Base-by-base conservation (phyloP, 495 filamentous ascomycete genomes). In the Lineolata rhizophorae region DNA sequence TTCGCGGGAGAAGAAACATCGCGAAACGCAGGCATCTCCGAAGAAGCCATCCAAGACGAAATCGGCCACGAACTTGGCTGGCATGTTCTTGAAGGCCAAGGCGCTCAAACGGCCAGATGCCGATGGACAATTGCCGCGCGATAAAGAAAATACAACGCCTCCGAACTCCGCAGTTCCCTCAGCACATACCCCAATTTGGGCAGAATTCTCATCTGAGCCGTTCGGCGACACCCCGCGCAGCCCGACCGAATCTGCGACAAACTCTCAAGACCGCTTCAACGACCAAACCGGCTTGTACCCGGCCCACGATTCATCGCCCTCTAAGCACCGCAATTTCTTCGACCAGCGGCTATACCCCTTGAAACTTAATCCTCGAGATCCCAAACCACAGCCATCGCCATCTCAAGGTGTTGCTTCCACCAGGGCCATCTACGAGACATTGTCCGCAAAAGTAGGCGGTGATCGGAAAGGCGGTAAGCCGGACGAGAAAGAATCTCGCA, bases 11-110 rank as follows among this genome's bases (percentile, higher is more conserved):
- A 54, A 65, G 42, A 46, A 56, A 56, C n/a, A n/a, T n/a, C n/a
- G n/a, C n/a, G n/a, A n/a, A n/a, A n/a, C n/a, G 30, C 52, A 50
- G 29, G 61, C 64, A 26, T 42, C 48, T 14, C 49, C 55, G 2
- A 50, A 49, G 24, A 75, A 68, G 35, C 70, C 74, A 4, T 84
- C 83, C 51, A 90, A 85, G 59, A 65, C 69, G 12, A 91, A 90
- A 44, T 90, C 82, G 0, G 62, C 76, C 3, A 82, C 76, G 29
- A 84, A 76, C 44, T 57, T 91, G 3, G 64, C 69, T 0, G 71
- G 60, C 3, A 64, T 79, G 6, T 60, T 74, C 30, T 61, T 53
- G 13, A 61, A 67, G 25, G 64, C 67, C 13, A 73, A 69, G 38
- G 62, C 66, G n/a, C 6, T 56, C 60, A 9, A 75, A 71, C 48